A percentile compares a stretch with the other conserved stretches of the same genome.
These are phyloP conservation scores for Penicillium argentinense DNA, from an alignment of 495 filamentous ascomycete species.

Conservation along the genomic window DNA sequence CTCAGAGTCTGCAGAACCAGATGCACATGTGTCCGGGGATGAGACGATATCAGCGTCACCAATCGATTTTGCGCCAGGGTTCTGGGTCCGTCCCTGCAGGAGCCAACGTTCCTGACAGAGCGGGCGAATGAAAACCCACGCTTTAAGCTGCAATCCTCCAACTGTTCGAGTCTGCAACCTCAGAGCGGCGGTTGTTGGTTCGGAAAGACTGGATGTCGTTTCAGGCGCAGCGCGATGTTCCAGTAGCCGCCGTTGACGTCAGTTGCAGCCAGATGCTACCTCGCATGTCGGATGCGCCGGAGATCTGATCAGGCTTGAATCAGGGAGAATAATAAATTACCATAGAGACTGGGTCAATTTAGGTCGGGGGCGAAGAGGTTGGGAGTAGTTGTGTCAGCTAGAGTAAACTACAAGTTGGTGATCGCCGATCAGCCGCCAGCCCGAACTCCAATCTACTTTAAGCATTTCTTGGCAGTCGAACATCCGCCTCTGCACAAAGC, in stretches of 20 bases:
- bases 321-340: too few relatives aligned
- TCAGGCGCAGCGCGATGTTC: constrained; percentile 20
- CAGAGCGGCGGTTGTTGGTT: constrained; percentile 8
- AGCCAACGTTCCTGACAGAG: neutral
- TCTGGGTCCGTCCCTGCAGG: neutral
- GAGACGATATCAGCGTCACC: constrained; percentile 8
- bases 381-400: too few relatives aligned
- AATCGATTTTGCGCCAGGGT: neutral
- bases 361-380: too few relatives aligned
- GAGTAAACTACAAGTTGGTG: too few relatives aligned
- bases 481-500: too few relatives aligned
- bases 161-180: constrained; percentile 14
- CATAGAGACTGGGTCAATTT: too few relatives aligned
- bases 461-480: neutral
- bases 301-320: too few relatives aligned
- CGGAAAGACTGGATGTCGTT: constrained; percentile 19
- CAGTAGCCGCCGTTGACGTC: constrained; percentile 40
- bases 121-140: neutral
- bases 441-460: neutral
- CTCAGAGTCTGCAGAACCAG: neutral
- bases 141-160: neutral
- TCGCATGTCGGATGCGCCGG: constrained; percentile 4
- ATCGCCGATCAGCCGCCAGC: too few relatives aligned
- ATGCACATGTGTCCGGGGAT: constrained; percentile 2
- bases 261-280: constrained; percentile 32